A percentile compares a stretch with the other conserved stretches of the same genome.
Evolutionary conservation across 108 stramenopile species (phyloP).

Genomic region (Parietichytrium sp.): DNA sequence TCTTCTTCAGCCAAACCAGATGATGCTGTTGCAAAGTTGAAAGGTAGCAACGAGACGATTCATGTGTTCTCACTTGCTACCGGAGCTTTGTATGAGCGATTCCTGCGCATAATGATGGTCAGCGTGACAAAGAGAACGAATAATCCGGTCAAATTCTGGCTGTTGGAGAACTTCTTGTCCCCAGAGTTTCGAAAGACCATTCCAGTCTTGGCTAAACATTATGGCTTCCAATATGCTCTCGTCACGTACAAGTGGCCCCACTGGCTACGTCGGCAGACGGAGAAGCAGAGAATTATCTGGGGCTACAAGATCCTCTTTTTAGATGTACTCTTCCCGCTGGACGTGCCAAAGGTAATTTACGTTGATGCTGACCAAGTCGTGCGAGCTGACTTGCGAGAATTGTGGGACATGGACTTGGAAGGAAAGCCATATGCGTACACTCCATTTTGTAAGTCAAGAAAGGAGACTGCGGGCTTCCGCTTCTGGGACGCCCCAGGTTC

Average conservation of each 20-base stretch:
- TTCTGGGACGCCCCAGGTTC: conserved; percentile 89
- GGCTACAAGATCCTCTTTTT: conserved; percentile 99
- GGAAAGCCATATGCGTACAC: conserved; percentile 89
- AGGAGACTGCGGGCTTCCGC: conserved; percentile 88
- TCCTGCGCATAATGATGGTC: conserved; percentile 98
- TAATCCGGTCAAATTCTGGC: conserved; percentile 95
- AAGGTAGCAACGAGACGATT: conserved; percentile 72
- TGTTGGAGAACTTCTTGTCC: conserved; percentile 88
- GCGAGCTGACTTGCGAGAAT: conserved; percentile 87
- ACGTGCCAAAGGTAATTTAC: conserved; percentile 90
- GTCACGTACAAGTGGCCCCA: conserved; percentile 98
- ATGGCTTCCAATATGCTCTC: conserved; percentile 56
- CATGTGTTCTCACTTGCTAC: conserved; percentile 96
- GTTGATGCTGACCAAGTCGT: conserved; percentile 98
- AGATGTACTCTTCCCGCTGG: conserved; percentile 95
- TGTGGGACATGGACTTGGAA: conserved; percentile 92
- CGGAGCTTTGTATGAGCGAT: conserved; percentile 93
- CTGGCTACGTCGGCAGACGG: conserved; percentile 91
- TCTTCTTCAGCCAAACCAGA: no score
- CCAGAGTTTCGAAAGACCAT: conserved; percentile 88
- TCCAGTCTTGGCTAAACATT: conserved; percentile 70
- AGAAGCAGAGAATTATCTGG: conserved; percentile 99
- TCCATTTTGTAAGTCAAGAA: conserved; percentile 87
- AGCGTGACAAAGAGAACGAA: conserved; percentile 88
- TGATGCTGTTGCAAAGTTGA: no score